phyloP scores from a whole-genome alignment of 2,329 filamentous ascomycete species.

The Zalaria obscura region DNA sequence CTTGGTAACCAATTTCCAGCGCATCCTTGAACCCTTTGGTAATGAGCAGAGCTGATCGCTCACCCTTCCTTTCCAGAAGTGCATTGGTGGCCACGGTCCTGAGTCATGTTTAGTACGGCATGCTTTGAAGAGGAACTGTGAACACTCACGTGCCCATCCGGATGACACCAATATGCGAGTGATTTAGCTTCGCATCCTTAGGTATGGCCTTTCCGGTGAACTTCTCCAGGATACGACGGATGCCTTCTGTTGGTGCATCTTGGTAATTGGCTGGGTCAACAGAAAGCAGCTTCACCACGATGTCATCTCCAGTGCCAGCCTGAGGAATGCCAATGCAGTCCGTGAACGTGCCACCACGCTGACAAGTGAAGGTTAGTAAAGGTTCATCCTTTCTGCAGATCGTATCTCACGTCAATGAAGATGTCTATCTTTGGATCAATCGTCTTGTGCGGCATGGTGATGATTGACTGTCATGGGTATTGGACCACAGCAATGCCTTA shows the following conservation, averaged over 20 bases:
- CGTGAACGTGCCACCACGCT: slow-evolving; percentile 17
- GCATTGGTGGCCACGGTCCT: slow-evolving; percentile 16
- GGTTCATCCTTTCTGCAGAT: too few relatives aligned
- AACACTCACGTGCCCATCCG: slow-evolving; percentile 8
- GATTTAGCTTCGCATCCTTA: slow-evolving; percentile 10
- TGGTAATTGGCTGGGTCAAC: slow-evolving; percentile 16
- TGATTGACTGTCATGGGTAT: too few relatives aligned
- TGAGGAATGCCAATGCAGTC: slow-evolving; percentile 11
- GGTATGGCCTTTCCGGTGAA: slow-evolving; percentile 10
- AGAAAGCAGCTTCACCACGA: slow-evolving; percentile 17
- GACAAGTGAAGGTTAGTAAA: too few relatives aligned
- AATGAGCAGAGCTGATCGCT: slow-evolving; percentile 11
- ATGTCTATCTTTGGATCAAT: too few relatives aligned
- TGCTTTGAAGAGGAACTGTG: too few relatives aligned
- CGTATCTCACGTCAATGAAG: too few relatives aligned
- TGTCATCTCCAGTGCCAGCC: slow-evolving; percentile 8
- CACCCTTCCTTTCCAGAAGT: slow-evolving; percentile 15
- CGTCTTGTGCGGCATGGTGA: too few relatives aligned
- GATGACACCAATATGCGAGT: slow-evolving; percentile 9
- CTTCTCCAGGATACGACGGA: slow-evolving; percentile 16
- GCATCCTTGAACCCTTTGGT: slow-evolving; percentile 17
- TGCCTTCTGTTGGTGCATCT: slow-evolving; percentile 19
- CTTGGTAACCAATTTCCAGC: slow-evolving; percentile 17
- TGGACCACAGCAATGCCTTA: too few relatives aligned
- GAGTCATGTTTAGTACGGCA: too few relatives aligned